Evolutionary conservation across 768 basidiomycete genomes (phyloP).

Genomic region (Cystofilobasidium macerans): DNA sequence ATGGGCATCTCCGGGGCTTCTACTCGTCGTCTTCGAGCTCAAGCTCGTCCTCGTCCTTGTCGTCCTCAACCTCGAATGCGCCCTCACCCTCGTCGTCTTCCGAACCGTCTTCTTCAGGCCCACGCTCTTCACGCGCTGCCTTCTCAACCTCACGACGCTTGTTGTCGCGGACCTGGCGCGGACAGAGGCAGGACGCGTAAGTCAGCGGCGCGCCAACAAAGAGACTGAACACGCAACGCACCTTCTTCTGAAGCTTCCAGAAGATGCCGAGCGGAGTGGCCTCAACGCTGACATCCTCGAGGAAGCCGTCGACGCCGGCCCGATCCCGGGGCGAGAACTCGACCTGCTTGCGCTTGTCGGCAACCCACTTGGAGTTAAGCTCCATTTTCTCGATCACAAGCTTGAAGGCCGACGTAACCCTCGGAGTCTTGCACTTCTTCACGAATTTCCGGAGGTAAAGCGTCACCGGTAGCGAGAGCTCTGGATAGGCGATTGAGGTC

Average conservation of each 20-base stretch:
- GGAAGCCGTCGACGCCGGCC: constrained; percentile 55
- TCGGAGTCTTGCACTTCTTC: constrained; percentile 44
- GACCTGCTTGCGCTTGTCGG: constrained; percentile 56
- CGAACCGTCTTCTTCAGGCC: constrained; percentile 25
- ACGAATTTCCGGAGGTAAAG: constrained; percentile 60
- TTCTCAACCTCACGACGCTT: constrained; percentile 27
- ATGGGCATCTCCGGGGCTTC: too few species aligned
- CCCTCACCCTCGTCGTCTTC: constrained; percentile 6
- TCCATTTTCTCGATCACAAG: constrained; percentile 75
- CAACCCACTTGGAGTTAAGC: constrained; percentile 68
- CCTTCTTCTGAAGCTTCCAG: constrained; percentile 24
- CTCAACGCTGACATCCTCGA: constrained; percentile 46
- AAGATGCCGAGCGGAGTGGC: constrained; percentile 57
- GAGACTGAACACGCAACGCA: not conserved
- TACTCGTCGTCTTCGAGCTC: constrained; percentile 25
- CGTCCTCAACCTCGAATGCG: constrained; percentile 18
- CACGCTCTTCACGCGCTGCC: constrained; percentile 26
- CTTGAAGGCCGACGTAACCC: constrained; percentile 49
- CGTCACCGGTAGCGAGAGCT: constrained; percentile 68
- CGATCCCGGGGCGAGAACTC: constrained; percentile 63
- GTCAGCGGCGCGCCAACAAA: not conserved
- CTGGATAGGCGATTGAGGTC: constrained; percentile 85
- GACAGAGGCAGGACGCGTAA: not conserved
- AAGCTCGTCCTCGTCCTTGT: constrained; percentile 22
- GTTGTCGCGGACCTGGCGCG: constrained; percentile 12